Evolutionary conservation across 768 basidiomycete genomes (phyloP).

Genomic region (Mycena floridula): DNA sequence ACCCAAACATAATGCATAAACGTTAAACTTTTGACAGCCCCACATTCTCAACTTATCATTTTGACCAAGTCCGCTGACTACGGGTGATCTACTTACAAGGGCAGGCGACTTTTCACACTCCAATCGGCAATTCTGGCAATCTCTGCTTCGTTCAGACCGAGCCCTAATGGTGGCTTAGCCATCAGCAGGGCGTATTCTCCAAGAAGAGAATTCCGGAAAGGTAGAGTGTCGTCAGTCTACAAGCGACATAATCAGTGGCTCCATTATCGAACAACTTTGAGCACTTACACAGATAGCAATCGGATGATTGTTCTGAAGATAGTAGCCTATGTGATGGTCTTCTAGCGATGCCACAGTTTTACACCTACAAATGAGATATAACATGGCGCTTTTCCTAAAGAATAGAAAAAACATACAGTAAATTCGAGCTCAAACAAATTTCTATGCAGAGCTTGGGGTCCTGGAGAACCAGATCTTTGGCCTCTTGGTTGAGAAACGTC

Average conservation of each 20-base stretch:
- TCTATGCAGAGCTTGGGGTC: constrained; percentile 57
- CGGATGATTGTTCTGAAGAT: constrained; percentile 58
- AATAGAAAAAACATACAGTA: constrained; percentile 43
- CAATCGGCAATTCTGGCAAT: constrained; percentile 49
- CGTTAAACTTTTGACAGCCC: too few relatives aligned
- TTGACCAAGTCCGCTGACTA: too few relatives aligned
- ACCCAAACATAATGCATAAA: too few relatives aligned
- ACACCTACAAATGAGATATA: constrained; percentile 33
- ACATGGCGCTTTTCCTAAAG: neutral
- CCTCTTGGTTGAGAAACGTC: constrained; percentile 65
- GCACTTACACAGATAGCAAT: constrained; percentile 68
- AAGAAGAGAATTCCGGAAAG: constrained; percentile 67
- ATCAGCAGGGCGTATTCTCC: constrained; percentile 79
- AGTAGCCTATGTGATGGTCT: constrained; percentile 67
- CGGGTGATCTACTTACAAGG: too few relatives aligned
- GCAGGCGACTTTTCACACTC: too few relatives aligned
- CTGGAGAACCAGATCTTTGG: constrained; percentile 45
- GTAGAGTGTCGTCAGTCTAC: constrained; percentile 79
- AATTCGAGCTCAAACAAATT: constrained; percentile 77
- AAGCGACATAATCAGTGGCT: constrained; percentile 1
- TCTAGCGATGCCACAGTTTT: constrained; percentile 64
- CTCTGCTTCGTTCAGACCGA: constrained; percentile 58
- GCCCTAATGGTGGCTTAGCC: constrained; percentile 63
- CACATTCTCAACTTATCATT: too few relatives aligned
- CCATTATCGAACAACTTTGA: neutral